Evolutionary conservation across 108 stramenopile species (phyloP).

Genomic region (Discostella pseudostelligera): DNA sequence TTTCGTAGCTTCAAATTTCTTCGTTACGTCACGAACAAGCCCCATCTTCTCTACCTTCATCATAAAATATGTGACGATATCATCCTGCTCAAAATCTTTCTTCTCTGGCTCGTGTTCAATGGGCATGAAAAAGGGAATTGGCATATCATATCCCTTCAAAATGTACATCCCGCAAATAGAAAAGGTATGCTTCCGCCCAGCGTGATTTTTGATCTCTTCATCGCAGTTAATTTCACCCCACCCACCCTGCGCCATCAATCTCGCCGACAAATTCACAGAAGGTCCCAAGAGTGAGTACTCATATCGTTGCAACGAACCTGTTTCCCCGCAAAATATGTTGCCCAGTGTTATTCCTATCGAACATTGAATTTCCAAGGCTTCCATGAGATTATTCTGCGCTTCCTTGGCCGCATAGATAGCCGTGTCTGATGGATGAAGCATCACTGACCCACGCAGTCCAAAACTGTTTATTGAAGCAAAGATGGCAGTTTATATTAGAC

Average conservation of each 20-base stretch:
- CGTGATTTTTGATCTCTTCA: slow-evolving; percentile 21
- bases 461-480: not conserved
- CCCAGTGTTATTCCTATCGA: slow-evolving; percentile 46
- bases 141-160: slow-evolving; percentile 25
- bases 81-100: slow-evolving; percentile 4
- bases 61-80: slow-evolving; percentile 14
- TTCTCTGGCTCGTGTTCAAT: slow-evolving; percentile 5
- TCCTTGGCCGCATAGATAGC: slow-evolving; percentile 25
- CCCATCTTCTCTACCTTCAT: slow-evolving; percentile 15
- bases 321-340: slow-evolving; percentile 44
- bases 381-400: slow-evolving; percentile 19
- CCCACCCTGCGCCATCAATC: slow-evolving; percentile 44
- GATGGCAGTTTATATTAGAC: no score
- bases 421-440: slow-evolving; percentile 21
- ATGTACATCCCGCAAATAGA: slow-evolving; percentile 10
- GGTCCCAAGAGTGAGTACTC: slow-evolving; percentile 48
- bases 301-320: slow-evolving; percentile 27
- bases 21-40: slow-evolving; percentile 2
- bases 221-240: slow-evolving; percentile 24
- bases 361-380: slow-evolving; percentile 24
- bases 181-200: slow-evolving; percentile 5
- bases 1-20: not conserved
- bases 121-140: slow-evolving; percentile 21
- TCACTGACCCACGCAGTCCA: slow-evolving; percentile 22
- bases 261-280: slow-evolving; percentile 45